Conservation (phyloP, 495 filamentous ascomycete genomes). For the Aspergillus asperescens region DNA sequence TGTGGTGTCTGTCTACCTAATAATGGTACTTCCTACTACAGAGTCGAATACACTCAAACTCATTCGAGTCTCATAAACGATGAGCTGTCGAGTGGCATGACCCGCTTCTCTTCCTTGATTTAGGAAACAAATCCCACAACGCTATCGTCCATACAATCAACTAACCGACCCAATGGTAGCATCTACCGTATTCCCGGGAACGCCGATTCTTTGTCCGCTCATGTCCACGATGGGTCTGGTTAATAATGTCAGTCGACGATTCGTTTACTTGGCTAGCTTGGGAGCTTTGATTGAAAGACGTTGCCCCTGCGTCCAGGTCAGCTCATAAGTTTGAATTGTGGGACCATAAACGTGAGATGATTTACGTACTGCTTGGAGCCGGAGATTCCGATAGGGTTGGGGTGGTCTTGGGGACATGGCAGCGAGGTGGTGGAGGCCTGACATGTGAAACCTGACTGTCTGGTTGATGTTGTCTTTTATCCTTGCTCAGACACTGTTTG, state of each 20-base stretch:
- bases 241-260: not conserved
- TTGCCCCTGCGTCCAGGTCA: constrained; percentile 3
- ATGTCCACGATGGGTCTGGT: not conserved
- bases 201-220: not conserved
- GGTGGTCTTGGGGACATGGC: not conserved
- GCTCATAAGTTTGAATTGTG: constrained; percentile 1
- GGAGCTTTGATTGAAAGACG: too few species aligned
- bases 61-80: too few species aligned
- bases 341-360: not conserved
- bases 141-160: not conserved
- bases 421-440: not conserved
- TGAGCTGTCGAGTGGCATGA: too few species aligned
- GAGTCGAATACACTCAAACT: too few species aligned
- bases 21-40: too few species aligned
- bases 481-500: not conserved
- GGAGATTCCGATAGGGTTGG: constrained; percentile 8
- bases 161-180: not conserved
- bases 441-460: not conserved
- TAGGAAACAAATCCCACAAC: not conserved
- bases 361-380: not conserved
- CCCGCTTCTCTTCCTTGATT: too few species aligned
- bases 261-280: not conserved
- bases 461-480: not conserved
- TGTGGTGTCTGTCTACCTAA: too few species aligned
- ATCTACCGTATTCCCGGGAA: not conserved